Evolutionary conservation across 305 asterid species (phyloP).

Genomic region (Andrographis paniculata): DNA sequence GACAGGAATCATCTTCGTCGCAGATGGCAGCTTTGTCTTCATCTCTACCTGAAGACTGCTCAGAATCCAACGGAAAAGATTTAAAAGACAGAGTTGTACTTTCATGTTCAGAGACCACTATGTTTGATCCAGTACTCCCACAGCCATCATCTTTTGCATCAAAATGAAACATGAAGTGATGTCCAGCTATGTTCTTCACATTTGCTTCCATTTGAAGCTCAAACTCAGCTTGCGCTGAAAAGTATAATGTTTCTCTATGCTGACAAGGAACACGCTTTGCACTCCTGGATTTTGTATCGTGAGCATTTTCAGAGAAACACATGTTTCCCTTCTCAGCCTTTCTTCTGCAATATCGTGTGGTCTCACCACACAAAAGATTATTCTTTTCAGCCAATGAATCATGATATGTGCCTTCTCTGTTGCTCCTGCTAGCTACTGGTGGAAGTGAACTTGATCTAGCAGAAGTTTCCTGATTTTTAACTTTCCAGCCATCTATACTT

Average conservation of each 20-base stretch:
- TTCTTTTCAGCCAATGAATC: constrained; percentile 29
- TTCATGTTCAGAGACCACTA: constrained; percentile 29
- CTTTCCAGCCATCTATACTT: constrained; percentile 77
- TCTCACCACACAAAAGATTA: constrained; percentile 20
- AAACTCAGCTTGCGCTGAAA: constrained; percentile 34
- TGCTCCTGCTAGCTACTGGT: constrained; percentile 34
- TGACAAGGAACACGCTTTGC: constrained; percentile 31
- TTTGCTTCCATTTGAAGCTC: constrained; percentile 38
- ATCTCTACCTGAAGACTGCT: constrained; percentile 24
- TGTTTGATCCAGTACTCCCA: constrained; percentile 25
- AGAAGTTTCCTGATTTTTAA: constrained; percentile 35
- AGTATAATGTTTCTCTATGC: constrained; percentile 24
- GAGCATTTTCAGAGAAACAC: constrained; percentile 8
- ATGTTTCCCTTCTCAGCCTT: constrained; percentile 34
- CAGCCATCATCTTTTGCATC: constrained; percentile 19
- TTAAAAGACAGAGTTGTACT: constrained; percentile 24
- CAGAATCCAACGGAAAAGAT: constrained; percentile 25
- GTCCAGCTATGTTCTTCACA: constrained; percentile 25
- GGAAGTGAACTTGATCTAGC: constrained; percentile 54
- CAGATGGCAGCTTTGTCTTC: constrained; percentile 22
- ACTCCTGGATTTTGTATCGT: constrained; percentile 29
- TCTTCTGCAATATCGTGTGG: constrained; percentile 23
- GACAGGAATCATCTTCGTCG: constrained; percentile 23
- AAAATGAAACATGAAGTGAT: constrained; percentile 23
- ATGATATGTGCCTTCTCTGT: constrained; percentile 27